A percentile compares a stretch with the other conserved stretches of the same genome.
Conservation (phyloP, 1,139 yeast genomes). For the Suhomyces chickasaworum region DNA sequence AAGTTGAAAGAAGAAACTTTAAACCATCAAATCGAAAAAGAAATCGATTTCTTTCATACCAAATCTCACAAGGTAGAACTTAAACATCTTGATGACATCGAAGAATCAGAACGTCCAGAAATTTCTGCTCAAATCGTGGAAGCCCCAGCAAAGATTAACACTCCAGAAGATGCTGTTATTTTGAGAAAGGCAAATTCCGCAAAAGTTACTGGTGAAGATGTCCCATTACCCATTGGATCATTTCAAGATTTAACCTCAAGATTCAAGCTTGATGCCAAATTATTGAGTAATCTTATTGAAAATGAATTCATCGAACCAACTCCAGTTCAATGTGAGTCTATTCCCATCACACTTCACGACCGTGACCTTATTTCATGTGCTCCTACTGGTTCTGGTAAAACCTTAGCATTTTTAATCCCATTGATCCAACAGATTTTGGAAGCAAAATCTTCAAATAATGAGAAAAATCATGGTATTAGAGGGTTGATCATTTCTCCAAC, state of each 20-base stretch:
- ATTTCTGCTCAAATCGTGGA: slow-evolving; percentile 17
- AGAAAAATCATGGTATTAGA: slow-evolving; percentile 53
- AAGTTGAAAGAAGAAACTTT: slow-evolving; percentile 38
- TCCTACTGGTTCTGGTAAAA: slow-evolving; percentile 93
- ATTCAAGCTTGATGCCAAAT: slow-evolving; percentile 62
- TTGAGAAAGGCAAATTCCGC: slow-evolving; percentile 59
- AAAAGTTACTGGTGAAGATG: slow-evolving; percentile 73
- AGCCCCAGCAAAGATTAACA: slow-evolving; percentile 51
- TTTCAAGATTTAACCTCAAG: slow-evolving; percentile 76
- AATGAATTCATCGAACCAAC: slow-evolving; percentile 85
- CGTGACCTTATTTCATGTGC: slow-evolving; percentile 87
- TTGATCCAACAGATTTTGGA: slow-evolving; percentile 58
- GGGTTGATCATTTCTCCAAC: slow-evolving; percentile 92
- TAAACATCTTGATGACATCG: slow-evolving; percentile 26
- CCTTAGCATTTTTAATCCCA: slow-evolving; percentile 85
- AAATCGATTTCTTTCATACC: slow-evolving; percentile 71
- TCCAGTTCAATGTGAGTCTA: slow-evolving; percentile 84
- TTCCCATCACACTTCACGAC: slow-evolving; percentile 64
- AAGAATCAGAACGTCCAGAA: slow-evolving; percentile 14
- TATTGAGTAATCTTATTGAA: slow-evolving; percentile 65
- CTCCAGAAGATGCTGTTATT: slow-evolving; percentile 55
- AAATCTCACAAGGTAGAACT: slow-evolving; percentile 36
- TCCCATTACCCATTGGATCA: slow-evolving; percentile 86
- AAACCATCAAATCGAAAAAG: slow-evolving; percentile 55
- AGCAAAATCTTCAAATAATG: slow-evolving; percentile 22